Conservation (phyloP, 495 filamentous ascomycete species). For the Daldinia grandis region DNA sequence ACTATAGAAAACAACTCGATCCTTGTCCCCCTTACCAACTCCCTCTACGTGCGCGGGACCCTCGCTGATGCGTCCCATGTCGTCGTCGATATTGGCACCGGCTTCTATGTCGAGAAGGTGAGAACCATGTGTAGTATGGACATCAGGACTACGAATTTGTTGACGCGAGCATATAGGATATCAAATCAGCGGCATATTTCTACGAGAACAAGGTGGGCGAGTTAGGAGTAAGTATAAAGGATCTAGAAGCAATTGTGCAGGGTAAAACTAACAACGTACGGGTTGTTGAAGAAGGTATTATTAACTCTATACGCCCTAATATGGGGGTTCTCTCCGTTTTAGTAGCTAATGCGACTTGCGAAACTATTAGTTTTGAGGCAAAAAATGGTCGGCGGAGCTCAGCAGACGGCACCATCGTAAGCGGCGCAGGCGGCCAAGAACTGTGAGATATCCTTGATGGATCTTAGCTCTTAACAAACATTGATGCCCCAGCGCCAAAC, state of each 20-base stretch:
- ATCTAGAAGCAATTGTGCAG: conserved; percentile 86
- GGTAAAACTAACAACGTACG: conserved; percentile 84
- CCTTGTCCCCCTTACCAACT: conserved; percentile 89
- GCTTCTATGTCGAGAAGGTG: conserved; percentile 96
- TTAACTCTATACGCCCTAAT: background rate
- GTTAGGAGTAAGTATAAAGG: conserved; percentile 77
- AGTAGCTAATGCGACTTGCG: conserved; percentile 2
- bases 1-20: conserved; percentile 66
- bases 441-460: conserved; percentile 31
- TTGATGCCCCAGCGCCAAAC: conserved; percentile 2
- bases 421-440: conserved; percentile 35
- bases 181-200: conserved; percentile 80
- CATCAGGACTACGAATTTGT: background rate
- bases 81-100: conserved; percentile 94
- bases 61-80: conserved; percentile 81
- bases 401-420: conserved; percentile 34
- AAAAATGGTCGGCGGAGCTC: conserved; percentile 58
- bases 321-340: background rate
- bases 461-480: conserved; percentile 13
- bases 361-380: conserved; percentile 61
- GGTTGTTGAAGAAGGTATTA: conserved; percentile 86
- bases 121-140: background rate
- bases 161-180: conserved; percentile 54
- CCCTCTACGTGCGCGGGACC: conserved; percentile 88
- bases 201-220: conserved; percentile 87